Base-by-base conservation (phyloP, 2,329 filamentous ascomycete genomes). In the Whalleya microplaca region DNA sequence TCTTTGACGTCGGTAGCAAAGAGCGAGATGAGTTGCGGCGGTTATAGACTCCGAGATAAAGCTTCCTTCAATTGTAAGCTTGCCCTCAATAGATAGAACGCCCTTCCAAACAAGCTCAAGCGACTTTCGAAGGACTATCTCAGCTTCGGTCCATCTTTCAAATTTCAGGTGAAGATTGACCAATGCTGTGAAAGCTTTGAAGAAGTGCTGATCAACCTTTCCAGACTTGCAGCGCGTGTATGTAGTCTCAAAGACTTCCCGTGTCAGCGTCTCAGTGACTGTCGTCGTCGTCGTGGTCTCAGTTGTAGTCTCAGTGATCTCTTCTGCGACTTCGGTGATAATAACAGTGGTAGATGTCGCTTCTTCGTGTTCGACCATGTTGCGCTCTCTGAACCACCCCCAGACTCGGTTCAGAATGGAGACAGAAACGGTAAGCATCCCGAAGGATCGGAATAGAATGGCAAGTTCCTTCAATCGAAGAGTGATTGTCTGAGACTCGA, bases 51-150 rank as follows among this genome's bases (percentile, higher is more conserved):
- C 73, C 2, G 63, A 64, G 9, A 68, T 53, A 4, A 67, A 73
- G 27, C 70, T 66, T 42, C 72, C 70, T 46, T 65, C 64, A 21
- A 75, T 61, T 2, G 62, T 71, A 42, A 71, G 55, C 44, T 63
- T 67, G 43, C 62, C 58, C 21, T 75, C 70, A 2, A 56, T 63
- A 2, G 62, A 70, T 23, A 76, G 51, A 2, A 76, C 62, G 1
- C 69, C 69, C 59, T 73, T 73, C 75, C 75, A 77, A 4, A 71
- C 72, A 21, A 76, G 64, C 56, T 76, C 72, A 0, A 77, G 68
- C 0, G 74, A 71, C 51, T 67, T 62, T 51, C 66, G 72, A 48
- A 74, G 70, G 18, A 73, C 58, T 1, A 65, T 54, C 49, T 76
- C 74, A 0, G 73, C 74, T 47, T 76, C 69, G 3, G 53, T 48